phyloP scores from a whole-genome alignment of 2,329 filamentous ascomycete species.

The Didymosphaeria variabile region DNA sequence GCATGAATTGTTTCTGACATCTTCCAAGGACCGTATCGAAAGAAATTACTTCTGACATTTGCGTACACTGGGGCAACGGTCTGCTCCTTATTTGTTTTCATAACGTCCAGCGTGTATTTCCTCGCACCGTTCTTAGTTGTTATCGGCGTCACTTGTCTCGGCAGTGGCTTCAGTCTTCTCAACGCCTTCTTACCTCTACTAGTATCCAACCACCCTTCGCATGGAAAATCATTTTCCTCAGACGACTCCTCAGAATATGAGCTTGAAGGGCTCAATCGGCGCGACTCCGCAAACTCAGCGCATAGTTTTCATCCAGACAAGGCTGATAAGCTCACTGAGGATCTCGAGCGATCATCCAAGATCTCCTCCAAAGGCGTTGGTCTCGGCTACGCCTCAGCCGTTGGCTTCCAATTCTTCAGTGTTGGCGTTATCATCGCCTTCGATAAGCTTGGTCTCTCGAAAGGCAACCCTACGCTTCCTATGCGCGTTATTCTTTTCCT shows the following conservation, averaged over 20 bases:
- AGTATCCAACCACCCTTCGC: conserved; percentile 78
- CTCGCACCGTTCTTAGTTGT: conserved; percentile 83
- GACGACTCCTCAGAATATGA: conserved; percentile 34
- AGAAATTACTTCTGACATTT: conserved; percentile 81
- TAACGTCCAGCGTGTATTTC: conserved; percentile 77
- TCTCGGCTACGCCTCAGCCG: conserved; percentile 84
- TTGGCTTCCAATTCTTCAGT: conserved; percentile 80
- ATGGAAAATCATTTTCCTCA: conserved; percentile 19
- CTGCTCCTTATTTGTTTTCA: conserved; percentile 83
- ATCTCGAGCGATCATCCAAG: conserved; percentile 80
- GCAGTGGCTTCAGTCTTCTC: conserved; percentile 92
- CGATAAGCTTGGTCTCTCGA: conserved; percentile 49
- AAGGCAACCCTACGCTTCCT: conserved; percentile 80
- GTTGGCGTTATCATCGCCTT: conserved; percentile 75
- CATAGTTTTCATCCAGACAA: conserved; percentile 26
- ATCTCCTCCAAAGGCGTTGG: conserved; percentile 91
- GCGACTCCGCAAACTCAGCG: conserved; percentile 15
- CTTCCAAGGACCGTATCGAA: conserved; percentile 69
- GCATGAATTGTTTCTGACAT: background rate
- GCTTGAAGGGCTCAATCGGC: conserved; percentile 35
- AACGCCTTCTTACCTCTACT: conserved; percentile 92
- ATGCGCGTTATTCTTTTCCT: conserved; percentile 83
- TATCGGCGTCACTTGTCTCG: conserved; percentile 87
- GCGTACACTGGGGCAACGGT: conserved; percentile 79
- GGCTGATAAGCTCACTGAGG: conserved; percentile 58